Base-by-base conservation (phyloP, 148 eudicot species). In the Rhododendron kiyosumense region DNA sequence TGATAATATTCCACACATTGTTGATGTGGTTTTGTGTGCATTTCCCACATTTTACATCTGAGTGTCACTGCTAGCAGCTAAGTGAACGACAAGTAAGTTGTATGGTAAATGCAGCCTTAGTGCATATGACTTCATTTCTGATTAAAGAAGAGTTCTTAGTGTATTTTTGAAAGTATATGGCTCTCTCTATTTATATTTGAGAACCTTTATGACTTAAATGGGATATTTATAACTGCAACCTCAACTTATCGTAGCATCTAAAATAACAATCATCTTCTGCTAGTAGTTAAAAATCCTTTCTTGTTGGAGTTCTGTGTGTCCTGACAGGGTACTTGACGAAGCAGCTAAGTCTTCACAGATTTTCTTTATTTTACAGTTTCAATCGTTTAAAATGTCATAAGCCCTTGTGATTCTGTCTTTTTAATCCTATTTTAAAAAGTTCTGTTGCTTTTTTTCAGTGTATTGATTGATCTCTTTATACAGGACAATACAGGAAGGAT, bases 401-500 rank as follows among this genome's bases (percentile, higher is more conserved):
- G 43, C 22, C 41, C 4, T 14, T 71, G 38, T 71, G 18, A 11
- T 59, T 78, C 13, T 32, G 2, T 81, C 20, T n/a, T 14, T 18
- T 26, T 45, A 26, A 43, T 41, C 28, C 24, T 13, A 0, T 30
- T 38, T 12, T 5, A 0, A 26, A 3, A 12, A 69, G 75, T 28
- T 32, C 74, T 43, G 59, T 73, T 6, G 22, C 61, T 84, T 76
- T 84, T 46, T 57, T 46, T 34, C 34, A 32, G 30, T 59, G 0
- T 75, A 38, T 69, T 87, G 73, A 41, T 71, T 77, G 52, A 77
- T 57, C 18, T 77, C 46, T 15, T 41, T 79, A 45, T 79, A 22
- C 86, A 87, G 88, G 59, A 71, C 71, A 41, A 78, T 18, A 30
- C 41, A 69, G 26, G 3, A 89, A 89, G 81, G 88, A 81, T 78